Evolutionary conservation across 805 yeast species (phyloP), one percentile per base, ranked within the genome.

Genomic region (Pichia scutulata): DNA sequence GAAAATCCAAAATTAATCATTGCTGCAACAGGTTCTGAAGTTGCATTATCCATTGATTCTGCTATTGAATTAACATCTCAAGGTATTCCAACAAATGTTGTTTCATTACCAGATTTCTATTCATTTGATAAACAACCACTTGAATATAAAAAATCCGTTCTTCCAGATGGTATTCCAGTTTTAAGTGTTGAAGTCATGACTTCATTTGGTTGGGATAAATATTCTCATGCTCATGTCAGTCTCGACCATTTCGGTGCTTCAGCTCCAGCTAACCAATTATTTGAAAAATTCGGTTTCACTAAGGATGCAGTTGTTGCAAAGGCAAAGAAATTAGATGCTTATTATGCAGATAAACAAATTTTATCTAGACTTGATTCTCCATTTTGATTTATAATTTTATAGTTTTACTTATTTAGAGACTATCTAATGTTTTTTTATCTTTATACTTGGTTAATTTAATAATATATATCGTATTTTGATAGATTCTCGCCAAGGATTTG

Each of bases 221-320:
- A 89, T 77, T 81, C 97, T 53, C 99, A 93, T 75, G 95, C 86
- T 77, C 95, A 89, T 71, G 88, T 92, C 64, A 97, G 97, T 73
- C 77, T 93, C 66, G 82, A 89, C 81, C 82, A 88, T 75, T 93
- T 93, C 68, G 99, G 99, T 80, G 93, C 90, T 55, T 89, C 97
- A 54, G 99, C 96, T 69, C 86, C 87, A 70, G 93, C 84, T 66
- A 71, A 73, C 52, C 88, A 86, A 56, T 78, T 92, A 55, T 93
- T 82, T 84, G 80, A 87, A 72, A 74, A 65, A 75, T 87, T 92
- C 62, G 96, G 80, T 59, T 93, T 93, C 78, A 89, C 95, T 50
- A 84, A 92, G 56, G 97, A 88, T 69, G 97, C 96, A 59, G 76
- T 93, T 70, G 92, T 95, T 63, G 75, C 80, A 63, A 88, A 90